Base-by-base conservation (phyloP, 2,329 filamentous ascomycete species). In the Alternaria novae-zelandiae region DNA sequence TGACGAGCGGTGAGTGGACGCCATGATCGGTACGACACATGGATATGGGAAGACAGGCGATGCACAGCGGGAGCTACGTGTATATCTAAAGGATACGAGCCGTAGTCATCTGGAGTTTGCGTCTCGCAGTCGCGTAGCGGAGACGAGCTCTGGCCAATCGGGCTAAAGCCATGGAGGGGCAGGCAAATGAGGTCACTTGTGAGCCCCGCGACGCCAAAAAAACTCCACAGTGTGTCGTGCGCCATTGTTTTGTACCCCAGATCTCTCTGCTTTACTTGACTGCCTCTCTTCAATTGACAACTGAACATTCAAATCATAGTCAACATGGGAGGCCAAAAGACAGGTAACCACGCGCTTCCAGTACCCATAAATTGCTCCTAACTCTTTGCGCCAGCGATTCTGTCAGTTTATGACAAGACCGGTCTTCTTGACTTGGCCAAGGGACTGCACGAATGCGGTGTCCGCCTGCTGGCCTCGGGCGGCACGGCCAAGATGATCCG, bases 381-480 rank as follows among this genome's bases (percentile, higher is more conserved):
- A 57, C 61, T 67, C 20, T 71, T 41, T 47, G 25, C 47, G 17
- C 50, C 63, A 83, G 96, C 96, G 71, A 98, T 99, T 79, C 87
- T 99, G 80, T 98, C 95, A 70, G 96, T 98, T 85, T 98, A 96
- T 81, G 93, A 99, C 87, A 99, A 99, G 90, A 98, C 95, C 60
- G 96, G 79, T 62, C 75, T 80, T 15, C 72, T 80, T 47, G 78
- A 80, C 70, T 70, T 80, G 55, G 78, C 77, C 46, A 80, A 80
- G 61, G 78, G 78, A 53, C 76, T 80, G 51, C 73, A 78, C 54
- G 76, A 80, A 68, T 71, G 73, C 56, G 74, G 74, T 55, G 78
- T 80, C 49, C 75, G 79, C 72, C 90, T 99, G 70, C 87, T 99
- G 62, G 96, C 96, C 58, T 98, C 95, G 61, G 96, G 96, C 64